Conservation (phyloP, 306 rosid species). For the Pachyrhizus erosus region DNA sequence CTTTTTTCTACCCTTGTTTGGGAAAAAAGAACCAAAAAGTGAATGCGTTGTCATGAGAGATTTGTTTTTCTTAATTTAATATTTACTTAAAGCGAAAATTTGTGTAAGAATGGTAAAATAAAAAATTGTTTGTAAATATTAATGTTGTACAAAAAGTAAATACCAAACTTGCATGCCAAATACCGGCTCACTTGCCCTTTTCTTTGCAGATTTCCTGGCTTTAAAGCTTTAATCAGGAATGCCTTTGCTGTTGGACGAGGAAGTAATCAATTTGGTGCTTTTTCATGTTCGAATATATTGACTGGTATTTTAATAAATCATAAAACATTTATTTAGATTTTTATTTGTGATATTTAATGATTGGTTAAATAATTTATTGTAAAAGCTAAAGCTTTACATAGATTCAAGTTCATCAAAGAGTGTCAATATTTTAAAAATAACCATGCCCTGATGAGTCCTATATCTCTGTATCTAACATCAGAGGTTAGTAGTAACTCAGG, state of each 20-base stretch:
- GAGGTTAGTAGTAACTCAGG: background rate
- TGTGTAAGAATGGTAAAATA: background rate
- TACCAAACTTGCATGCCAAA: constrained; percentile 65
- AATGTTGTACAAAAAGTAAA: constrained; percentile 42
- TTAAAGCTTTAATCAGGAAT: constrained; percentile 28
- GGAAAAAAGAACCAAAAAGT: background rate
- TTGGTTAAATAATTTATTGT: background rate
- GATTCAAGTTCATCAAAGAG: background rate
- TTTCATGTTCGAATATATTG: background rate
- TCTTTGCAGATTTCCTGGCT: constrained; percentile 10
- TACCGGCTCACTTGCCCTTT: background rate
- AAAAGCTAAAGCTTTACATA: background rate
- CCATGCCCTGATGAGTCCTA: no score
- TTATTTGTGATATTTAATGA: background rate
- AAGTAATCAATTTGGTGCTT: background rate
- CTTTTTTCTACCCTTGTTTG: constrained; percentile 19
- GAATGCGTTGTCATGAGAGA: background rate
- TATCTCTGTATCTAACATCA: background rate
- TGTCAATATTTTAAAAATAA: background rate
- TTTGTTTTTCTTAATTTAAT: constrained; percentile 4
- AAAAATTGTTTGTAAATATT: background rate
- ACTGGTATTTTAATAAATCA: background rate
- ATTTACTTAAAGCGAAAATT: background rate
- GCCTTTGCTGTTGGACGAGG: background rate
- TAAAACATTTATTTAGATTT: background rate